Evolutionary conservation across 768 basidiomycete genomes (phyloP).

Genomic region (Kondoa subrosea): DNA sequence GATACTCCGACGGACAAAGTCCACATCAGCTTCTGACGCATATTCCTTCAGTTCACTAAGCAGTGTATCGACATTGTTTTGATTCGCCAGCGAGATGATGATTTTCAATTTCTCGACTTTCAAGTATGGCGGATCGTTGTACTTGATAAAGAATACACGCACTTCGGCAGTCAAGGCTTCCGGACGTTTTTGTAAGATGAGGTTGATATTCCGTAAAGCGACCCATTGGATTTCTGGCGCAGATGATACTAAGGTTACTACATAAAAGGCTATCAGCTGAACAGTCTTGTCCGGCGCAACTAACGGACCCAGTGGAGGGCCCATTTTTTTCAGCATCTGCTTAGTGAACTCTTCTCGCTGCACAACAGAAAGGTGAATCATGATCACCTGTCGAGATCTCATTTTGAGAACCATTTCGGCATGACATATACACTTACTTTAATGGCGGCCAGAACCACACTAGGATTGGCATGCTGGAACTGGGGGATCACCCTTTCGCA

Average conservation of each 20-base stretch:
- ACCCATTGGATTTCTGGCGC: slow-evolving; percentile 99
- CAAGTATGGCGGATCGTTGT: slow-evolving; percentile 97
- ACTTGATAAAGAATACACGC: slow-evolving; percentile 99
- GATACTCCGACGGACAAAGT: slow-evolving; percentile 87
- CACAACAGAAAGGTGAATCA: slow-evolving; percentile 85
- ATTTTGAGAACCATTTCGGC: background rate
- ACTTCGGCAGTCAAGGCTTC: slow-evolving; percentile 87
- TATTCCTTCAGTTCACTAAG: slow-evolving; percentile 97
- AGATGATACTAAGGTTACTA: slow-evolving; percentile 81
- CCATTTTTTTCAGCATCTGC: slow-evolving; percentile 85
- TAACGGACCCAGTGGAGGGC: slow-evolving; percentile 51
- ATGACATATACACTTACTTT: slow-evolving; percentile 42
- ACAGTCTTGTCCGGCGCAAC: background rate
- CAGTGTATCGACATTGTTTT: slow-evolving; percentile 83
- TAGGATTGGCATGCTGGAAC: slow-evolving; percentile 91
- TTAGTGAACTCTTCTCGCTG: slow-evolving; percentile 65
- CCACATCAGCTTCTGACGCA: slow-evolving; percentile 92
- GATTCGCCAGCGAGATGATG: slow-evolving; percentile 82
- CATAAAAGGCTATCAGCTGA: background rate
- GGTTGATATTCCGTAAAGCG: slow-evolving; percentile 85
- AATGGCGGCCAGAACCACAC: slow-evolving; percentile 89
- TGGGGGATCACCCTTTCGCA: slow-evolving; percentile 97
- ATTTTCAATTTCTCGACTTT: slow-evolving; percentile 97
- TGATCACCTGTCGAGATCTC: slow-evolving; percentile 51
- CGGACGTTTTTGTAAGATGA: slow-evolving; percentile 79